A percentile compares a stretch with the other conserved stretches of the same genome.
Evolutionary conservation across 129 eudicot species (phyloP).

Genomic region (Helichrysum umbraculigerum): DNA sequence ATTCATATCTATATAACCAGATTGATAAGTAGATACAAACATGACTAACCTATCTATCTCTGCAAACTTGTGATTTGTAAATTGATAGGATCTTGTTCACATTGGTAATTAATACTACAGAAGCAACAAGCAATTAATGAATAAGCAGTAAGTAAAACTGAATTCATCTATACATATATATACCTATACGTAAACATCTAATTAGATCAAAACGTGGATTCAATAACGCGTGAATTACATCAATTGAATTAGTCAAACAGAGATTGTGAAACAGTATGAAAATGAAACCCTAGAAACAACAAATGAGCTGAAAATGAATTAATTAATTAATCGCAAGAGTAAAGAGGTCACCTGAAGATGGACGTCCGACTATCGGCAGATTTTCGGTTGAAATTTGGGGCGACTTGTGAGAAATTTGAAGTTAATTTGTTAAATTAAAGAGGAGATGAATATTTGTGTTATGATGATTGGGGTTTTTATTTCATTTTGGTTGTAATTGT

Average conservation of each 20-base stretch:
- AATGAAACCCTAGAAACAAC: conserved; percentile 32
- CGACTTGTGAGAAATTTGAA: conserved; percentile 3
- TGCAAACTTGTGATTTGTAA: conserved; percentile 23
- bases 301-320: background rate
- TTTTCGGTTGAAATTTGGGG: conserved; percentile 1
- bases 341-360: conserved; percentile 29
- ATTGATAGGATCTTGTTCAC: conserved; percentile 3
- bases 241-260: conserved; percentile 31
- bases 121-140: conserved; percentile 10
- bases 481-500: conserved; percentile 13
- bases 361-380: background rate
- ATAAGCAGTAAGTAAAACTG: background rate
- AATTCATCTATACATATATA: background rate
- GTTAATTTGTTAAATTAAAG: background rate
- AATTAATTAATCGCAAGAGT: background rate
- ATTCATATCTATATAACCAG: background rate
- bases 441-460: conserved; percentile 8
- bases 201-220: conserved; percentile 18
- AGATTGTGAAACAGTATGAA: background rate
- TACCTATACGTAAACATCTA: background rate
- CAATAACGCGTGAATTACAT: conserved; percentile 29
- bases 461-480: conserved; percentile 29
- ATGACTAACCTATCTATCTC: conserved; percentile 26
- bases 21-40: conserved; percentile 15
- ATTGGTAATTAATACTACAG: background rate